These are phyloP conservation scores for Massarina eburnea DNA, from an alignment of 2,329 filamentous ascomycete genomes.

Conservation along the genomic window DNA sequence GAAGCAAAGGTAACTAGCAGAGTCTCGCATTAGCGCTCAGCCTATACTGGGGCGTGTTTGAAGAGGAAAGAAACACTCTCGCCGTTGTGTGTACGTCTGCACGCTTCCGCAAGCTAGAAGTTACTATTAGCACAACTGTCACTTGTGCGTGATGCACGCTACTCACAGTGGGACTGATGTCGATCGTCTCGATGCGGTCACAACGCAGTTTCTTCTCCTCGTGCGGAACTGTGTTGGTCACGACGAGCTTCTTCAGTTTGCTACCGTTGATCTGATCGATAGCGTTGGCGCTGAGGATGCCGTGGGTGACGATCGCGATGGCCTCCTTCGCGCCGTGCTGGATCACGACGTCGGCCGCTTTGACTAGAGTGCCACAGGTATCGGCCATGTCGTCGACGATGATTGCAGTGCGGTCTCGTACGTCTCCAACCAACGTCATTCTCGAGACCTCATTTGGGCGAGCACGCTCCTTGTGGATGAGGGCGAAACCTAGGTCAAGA, in stretches of 20 bases:
- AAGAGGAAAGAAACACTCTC: constrained; percentile 71
- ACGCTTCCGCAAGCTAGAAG: constrained; percentile 65
- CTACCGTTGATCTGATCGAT: constrained; percentile 83
- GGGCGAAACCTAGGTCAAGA: constrained; percentile 84
- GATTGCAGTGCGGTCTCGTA: constrained; percentile 87
- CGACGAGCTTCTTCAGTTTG: constrained; percentile 75
- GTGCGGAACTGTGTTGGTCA: constrained; percentile 86
- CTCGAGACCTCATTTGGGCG: constrained; percentile 88
- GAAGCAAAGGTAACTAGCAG: too few species aligned
- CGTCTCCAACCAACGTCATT: constrained; percentile 95
- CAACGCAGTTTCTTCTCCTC: constrained; percentile 79
- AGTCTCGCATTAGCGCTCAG: constrained; percentile 46
- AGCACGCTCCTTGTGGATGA: constrained; percentile 95
- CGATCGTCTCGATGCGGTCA: constrained; percentile 82
- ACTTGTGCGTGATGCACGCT: constrained; percentile 1
- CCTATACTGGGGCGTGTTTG: constrained; percentile 60
- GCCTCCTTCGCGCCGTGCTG: constrained; percentile 84
- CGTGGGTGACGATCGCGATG: constrained; percentile 93
- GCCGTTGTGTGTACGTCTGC: constrained; percentile 71
- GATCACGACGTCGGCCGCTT: constrained; percentile 87
- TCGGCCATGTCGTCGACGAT: constrained; percentile 98
- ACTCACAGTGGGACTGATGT: constrained; percentile 76
- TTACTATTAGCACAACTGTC: constrained; percentile 13
- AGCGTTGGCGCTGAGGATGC: constrained; percentile 84
- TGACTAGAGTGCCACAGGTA: constrained; percentile 84